Base-by-base conservation (phyloP, 306 rosid species). In the Lathyrus tuberosus region DNA sequence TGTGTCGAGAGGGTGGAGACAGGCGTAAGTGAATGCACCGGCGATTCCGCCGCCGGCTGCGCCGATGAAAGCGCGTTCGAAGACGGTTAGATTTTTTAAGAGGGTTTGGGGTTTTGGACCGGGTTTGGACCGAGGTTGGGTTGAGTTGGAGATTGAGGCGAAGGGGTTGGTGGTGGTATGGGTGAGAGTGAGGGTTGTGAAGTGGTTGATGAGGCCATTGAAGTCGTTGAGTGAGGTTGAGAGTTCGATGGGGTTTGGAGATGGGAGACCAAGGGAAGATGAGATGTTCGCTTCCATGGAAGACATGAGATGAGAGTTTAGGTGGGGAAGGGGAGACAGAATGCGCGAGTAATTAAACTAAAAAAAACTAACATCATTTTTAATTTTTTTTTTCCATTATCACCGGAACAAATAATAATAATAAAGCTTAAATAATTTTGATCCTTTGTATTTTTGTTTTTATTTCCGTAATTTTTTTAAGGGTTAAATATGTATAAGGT, bases 21-120 rank as follows among this genome's bases (percentile, higher is more conserved):
- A 94, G 4, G 87, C 95, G 74, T 90, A 87, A 35, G 98, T 93
- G 79, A 94, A 94, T n/a, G 98, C 98, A 0, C 98, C 98, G 1
- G 98, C 97, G 14, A 90, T 83, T 33, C 96, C 93, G 0, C 98
- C 98, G 1, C 84, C 98, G 6, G 71, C 89, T 0, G 94, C 98
- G 20, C 98, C 98, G 59, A 94, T 89, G 63, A 90, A 75, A 28
- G 97, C 90, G 3, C 97, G 91, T 20, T 94, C 98, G 69, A 86
- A 10, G 64, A 90, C 82, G n/a, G 98, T 62, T 46, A 93, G 90
- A 61, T 69, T 71, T 64, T 81, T 85, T 41, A 84, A 54, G 4
- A 90, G 75, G 57, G 83, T 20, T 38, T 82, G 85, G 67, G 74
- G 18, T 79, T 62, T 80, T 26, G 74, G 42, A 53, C 35, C 14